Evolutionary conservation across 768 basidiomycete genomes (phyloP).

Genomic region (Tricholomella constricta): DNA sequence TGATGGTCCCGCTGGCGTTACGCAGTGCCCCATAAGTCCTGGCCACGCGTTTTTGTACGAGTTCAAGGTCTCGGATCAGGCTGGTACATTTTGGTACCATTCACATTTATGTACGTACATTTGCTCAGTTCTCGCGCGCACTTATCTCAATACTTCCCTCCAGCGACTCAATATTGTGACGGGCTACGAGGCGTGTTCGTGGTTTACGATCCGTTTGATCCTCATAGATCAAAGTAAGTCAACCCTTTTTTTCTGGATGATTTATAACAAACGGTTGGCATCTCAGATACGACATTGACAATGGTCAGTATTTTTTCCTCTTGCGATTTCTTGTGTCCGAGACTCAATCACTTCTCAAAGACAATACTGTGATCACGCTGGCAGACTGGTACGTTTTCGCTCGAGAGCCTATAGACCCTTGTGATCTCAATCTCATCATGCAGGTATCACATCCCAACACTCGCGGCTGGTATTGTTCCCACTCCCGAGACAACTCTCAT

Average conservation of each 20-base stretch:
- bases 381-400: not conserved
- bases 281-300: not conserved
- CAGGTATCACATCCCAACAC: slow-evolving; percentile 40
- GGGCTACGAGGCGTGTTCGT: not conserved
- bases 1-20: slow-evolving; percentile 43
- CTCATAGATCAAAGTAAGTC: not conserved
- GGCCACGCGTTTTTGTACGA: slow-evolving; percentile 43
- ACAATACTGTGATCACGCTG: slow-evolving; percentile 2
- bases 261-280: too few species aligned
- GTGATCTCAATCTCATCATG: not conserved
- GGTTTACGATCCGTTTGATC: not conserved
- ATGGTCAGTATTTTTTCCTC: not conserved
- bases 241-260: not conserved
- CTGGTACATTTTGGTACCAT: slow-evolving; percentile 8
- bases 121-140: not conserved
- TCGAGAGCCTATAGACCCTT: not conserved
- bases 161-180: too few species aligned
- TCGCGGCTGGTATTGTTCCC: slow-evolving; percentile 19
- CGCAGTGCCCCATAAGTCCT: slow-evolving; percentile 44
- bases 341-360: not conserved
- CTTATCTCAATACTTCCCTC: too few species aligned
- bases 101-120: slow-evolving; percentile 3
- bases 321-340: not conserved
- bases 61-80: slow-evolving; percentile 2
- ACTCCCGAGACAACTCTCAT: slow-evolving; percentile 46